Base-by-base conservation (phyloP, 768 basidiomycete genomes). In the Agaricus bisporus region DNA sequence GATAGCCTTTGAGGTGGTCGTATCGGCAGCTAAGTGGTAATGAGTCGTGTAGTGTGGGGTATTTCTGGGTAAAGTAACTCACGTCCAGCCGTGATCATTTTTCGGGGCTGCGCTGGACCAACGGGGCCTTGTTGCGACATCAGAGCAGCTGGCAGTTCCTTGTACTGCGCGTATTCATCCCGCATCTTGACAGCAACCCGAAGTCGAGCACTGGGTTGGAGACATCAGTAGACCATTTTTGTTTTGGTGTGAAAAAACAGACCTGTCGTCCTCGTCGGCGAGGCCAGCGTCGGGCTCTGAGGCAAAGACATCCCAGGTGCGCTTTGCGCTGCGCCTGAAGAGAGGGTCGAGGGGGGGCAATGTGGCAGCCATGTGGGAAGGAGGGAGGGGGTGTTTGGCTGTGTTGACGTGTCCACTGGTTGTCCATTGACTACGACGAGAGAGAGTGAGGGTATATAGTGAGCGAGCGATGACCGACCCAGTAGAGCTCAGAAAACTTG, bases 111-210 rank as follows among this genome's bases (percentile, higher is more conserved):
- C 39, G 86, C 80, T 1, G 95, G 94, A 0, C 88, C 90, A 2
- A 91, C 83, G 0, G 84, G 76, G 0, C 83, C 85, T 64, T 93
- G 91, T 57, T 97, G 93, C 0, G 86, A 74, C 28, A 91, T 70
- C 32, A 98, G 71, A 1, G 88, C 82, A 3, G 90, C 69, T 0
- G 95, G 95, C 2, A 98, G 81, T 26, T 86, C 81, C 65, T 88
- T 91, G 64, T 78, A 89, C 65, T 97, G 83, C 44, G 80, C 78
- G 68, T 94, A 99, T 71, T 98, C 95, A 64, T 91, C 84, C 32
- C 84, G 78, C 28, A 98, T 86, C 74, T 97, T 97, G 45, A 89
- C 82, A 2, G 91, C 76, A 35, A 97, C 68, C 35, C 85, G 81
- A 44, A 91, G 66, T 37, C 86, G 79, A n/a, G 83, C 73, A 61